Conservation (phyloP, 2,329 filamentous ascomycete species). For the Aspergillus ochraceus region DNA sequence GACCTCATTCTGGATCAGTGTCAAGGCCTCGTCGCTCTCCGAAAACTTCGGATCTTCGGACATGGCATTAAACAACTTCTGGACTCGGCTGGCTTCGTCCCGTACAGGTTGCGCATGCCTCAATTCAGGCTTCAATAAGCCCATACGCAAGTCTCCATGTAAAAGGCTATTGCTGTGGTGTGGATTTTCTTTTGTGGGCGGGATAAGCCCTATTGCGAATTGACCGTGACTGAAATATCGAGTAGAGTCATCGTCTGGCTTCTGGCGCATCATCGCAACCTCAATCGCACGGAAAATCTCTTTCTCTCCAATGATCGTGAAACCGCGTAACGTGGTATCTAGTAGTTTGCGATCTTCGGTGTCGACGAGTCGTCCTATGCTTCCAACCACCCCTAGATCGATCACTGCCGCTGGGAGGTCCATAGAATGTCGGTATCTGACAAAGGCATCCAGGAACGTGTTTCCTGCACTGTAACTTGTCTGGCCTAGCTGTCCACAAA, state of each 20-base stretch:
- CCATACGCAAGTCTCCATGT: too few species aligned
- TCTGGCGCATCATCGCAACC: too few species aligned
- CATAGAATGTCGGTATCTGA: conserved; percentile 24
- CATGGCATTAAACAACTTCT: not conserved
- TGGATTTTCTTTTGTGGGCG: too few species aligned
- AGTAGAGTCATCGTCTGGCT: too few species aligned
- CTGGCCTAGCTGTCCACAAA: conserved; percentile 48
- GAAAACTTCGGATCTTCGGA: not conserved
- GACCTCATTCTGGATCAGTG: not conserved
- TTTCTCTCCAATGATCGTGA: too few species aligned
- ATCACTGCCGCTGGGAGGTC: conserved; percentile 28
- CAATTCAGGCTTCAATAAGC: not conserved
- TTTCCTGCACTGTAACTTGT: conserved; percentile 43
- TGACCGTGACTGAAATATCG: too few species aligned
- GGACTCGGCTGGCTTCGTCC: not conserved
- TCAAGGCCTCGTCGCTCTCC: not conserved
- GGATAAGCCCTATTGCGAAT: too few species aligned
- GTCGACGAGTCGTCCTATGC: conserved; percentile 27
- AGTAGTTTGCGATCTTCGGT: too few species aligned
- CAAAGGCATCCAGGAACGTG: conserved; percentile 37
- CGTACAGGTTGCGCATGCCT: not conserved
- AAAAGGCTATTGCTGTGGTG: too few species aligned
- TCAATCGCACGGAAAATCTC: too few species aligned
- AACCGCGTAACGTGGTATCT: too few species aligned
- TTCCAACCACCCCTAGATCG: conserved; percentile 31